Conservation (phyloP, 176 grass and related monocot genomes). For the Triticum timopheevii region DNA sequence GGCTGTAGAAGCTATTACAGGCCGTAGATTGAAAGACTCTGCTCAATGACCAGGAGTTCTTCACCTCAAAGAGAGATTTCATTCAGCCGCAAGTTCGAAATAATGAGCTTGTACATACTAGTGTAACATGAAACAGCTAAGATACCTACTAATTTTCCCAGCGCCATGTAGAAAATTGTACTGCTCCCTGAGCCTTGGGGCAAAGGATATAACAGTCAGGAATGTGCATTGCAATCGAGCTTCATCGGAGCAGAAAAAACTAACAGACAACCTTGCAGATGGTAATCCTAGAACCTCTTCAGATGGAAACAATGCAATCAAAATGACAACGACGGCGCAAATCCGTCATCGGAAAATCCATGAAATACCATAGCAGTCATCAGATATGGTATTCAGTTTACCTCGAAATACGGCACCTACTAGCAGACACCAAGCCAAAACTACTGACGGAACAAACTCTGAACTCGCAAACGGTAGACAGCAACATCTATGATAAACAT, state of each 20-base stretch:
- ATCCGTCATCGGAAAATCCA: background rate
- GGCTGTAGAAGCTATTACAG: no score
- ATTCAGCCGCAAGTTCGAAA: no score
- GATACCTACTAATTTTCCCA: no score
- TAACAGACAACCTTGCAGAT: background rate
- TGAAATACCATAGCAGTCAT: background rate
- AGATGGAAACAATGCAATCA: background rate
- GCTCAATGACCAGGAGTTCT: no score
- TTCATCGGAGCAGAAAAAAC: background rate
- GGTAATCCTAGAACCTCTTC: background rate
- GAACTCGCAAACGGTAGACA: background rate
- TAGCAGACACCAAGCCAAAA: background rate
- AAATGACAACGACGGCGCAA: background rate
- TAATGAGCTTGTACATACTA: no score
- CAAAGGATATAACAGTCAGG: background rate
- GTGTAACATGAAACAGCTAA: no score
- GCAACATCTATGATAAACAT: background rate
- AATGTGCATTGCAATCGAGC: background rate
- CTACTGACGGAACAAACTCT: background rate
- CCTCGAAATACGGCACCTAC: background rate
- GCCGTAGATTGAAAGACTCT: no score
- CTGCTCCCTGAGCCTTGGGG: background rate
- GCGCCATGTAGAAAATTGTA: no score
- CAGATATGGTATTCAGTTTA: background rate
- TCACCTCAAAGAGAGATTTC: no score